A percentile compares a stretch with the other conserved stretches of the same genome.
Evolutionary conservation across 202 grass and related monocot species (phyloP).

Genomic region (Saccharum hybrid): DNA sequence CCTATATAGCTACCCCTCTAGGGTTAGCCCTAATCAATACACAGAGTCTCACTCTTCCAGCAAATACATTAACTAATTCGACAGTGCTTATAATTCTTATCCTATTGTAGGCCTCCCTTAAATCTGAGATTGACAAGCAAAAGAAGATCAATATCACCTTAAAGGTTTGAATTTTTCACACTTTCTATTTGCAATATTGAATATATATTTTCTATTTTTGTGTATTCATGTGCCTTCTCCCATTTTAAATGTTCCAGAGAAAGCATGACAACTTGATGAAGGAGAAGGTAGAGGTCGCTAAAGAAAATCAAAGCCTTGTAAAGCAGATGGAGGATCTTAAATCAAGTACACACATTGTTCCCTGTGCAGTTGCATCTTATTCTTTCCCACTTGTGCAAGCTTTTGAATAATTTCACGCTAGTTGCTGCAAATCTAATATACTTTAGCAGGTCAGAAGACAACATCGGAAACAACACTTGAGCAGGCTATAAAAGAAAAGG

Average conservation of each 20-base stretch:
- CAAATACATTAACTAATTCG: not conserved
- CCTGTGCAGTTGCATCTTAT: not conserved
- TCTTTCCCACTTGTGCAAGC: not conserved
- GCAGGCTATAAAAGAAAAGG: constrained; percentile 80
- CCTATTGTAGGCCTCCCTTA: constrained; percentile 58
- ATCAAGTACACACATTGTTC: constrained; percentile 66
- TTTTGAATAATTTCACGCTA: constrained; percentile 11
- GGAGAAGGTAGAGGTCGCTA: constrained; percentile 68
- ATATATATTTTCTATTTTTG: constrained; percentile 16
- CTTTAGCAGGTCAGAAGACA: constrained; percentile 71
- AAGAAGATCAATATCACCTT: constrained; percentile 46
- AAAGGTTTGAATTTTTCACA: constrained; percentile 55
- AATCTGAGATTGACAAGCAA: constrained; percentile 66
- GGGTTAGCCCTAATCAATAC: no score
- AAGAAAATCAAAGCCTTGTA: constrained; percentile 71
- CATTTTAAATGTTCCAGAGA: constrained; percentile 58
- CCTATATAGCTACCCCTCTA: no score
- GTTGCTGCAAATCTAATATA: constrained; percentile 46
- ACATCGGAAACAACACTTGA: constrained; percentile 56
- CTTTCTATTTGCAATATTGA: constrained; percentile 23
- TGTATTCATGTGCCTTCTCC: not conserved
- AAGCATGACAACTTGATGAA: constrained; percentile 53
- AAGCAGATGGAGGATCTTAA: constrained; percentile 96
- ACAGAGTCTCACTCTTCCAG: no score
- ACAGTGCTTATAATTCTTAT: constrained; percentile 12